phyloP scores from a whole-genome alignment of 306 rosid genomes.

The Abrus pulchellus region DNA sequence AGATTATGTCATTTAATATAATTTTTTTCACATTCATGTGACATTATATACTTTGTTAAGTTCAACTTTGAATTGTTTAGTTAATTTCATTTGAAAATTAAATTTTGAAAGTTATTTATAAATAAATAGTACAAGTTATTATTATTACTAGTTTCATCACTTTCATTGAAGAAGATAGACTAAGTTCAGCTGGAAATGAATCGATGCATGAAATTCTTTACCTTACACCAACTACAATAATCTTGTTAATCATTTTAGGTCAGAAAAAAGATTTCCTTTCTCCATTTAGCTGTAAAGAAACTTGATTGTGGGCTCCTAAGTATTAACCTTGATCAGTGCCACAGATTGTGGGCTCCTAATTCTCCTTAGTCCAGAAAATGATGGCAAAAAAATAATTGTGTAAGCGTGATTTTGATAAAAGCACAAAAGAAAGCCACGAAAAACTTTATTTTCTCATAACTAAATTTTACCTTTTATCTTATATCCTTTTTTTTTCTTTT shows the following conservation, averaged over 20 bases:
- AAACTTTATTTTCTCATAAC: no score
- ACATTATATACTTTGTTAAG: no score
- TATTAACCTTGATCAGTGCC: conserved; percentile 2
- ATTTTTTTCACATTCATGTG: no score
- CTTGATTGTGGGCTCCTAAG: neutral
- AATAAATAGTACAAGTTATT: no score
- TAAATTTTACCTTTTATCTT: neutral
- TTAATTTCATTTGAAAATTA: no score
- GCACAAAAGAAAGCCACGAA: neutral
- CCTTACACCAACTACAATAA: conserved; percentile 12
- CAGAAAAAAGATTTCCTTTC: neutral
- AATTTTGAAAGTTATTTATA: no score
- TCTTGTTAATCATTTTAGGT: conserved; percentile 9
- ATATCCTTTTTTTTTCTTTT: neutral
- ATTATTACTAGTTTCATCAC: neutral
- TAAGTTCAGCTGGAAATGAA: neutral
- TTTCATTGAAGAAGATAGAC: neutral
- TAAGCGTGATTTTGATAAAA: neutral
- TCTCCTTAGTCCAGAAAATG: neutral
- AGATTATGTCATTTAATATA: no score
- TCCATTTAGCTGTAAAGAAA: conserved; percentile 7
- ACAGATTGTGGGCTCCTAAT: neutral
- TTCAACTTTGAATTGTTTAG: no score
- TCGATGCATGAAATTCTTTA: neutral
- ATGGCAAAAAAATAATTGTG: conserved; percentile 1